Evolutionary conservation across 306 rosid genomes (phyloP), one percentile per base, ranked within the genome.

Genomic region (Gynostemma pentaphyllum): DNA sequence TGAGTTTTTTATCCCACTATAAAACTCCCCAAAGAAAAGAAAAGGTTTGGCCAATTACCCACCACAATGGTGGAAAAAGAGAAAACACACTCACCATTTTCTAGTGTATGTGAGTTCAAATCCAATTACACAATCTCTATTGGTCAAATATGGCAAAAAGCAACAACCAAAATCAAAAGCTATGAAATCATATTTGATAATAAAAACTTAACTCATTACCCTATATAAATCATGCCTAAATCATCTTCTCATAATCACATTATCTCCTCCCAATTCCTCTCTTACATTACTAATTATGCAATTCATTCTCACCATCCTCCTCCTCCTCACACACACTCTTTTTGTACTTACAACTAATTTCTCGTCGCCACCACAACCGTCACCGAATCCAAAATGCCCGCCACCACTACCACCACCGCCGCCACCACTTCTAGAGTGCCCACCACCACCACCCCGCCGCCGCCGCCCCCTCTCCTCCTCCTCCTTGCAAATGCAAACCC

Each of bases 301-400:
- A 13, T 22, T 60, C 65, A 37, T 37, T 22, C 65, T 60, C 65
- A 60, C 19, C 65, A 60, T 18, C 39, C 16, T 60, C 48, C 30
- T 60, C 65, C 13, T 60, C 48, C 34, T 60, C 12, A 21, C 7
- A 19, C 65, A 60, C 30, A 36, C 22, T 45, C 65, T 60, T 0
- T 21, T 21, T 60, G 65, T n/a, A 60, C 22, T 3, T 15, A 36
- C 65, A 13, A 60, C 65, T 15, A 39, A 39, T 60, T 30, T 60
- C 47, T 46, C 65, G 0, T 13, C 13, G 11, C 65, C 12, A 7
- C 64, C 64, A 26, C 3, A 39, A 39, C 44, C 2, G 13, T 14
- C 44, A 10, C 12, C 9, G 44, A 8, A 12, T 2, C 44, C 13
- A 39, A 9, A 39, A 1, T 10, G 12, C 44, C 44, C 44, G 2